Base-by-base conservation (phyloP, 371 early-diverging fungal species). In the Apophysomyces trapeziformis region DNA sequence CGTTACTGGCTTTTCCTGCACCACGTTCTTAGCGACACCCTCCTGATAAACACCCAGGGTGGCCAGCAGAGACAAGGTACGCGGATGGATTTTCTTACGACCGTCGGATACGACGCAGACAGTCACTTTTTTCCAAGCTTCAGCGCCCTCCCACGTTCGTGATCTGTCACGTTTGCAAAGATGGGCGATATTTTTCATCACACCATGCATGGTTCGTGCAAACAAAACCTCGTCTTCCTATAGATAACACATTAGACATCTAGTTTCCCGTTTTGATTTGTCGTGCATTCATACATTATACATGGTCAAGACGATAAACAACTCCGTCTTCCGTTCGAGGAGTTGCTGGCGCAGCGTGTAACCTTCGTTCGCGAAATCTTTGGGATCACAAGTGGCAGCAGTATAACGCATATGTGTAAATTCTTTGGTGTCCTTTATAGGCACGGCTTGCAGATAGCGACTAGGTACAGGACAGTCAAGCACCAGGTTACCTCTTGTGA, bases 51-150 rank as follows among this genome's bases (percentile, higher is more conserved):
- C 87, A 64, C 95, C 95, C 86, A 93, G 80, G 38, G 91, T 73
- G 35, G 90, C 92, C 58, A 94, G 81, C n/a, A 90, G 81, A 57
- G 87, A 85, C 38, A 93, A 75, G 14, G 87, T 87, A 46, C 89
- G 86, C 26, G 83, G 82, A 71, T 92, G 81, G 69, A 91, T 86
- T 70, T 84, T 84, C 4, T 75, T 72, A 69, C 87, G 85, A 68
- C 87, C 89, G 65, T 87, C 92, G 1, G 94, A 88, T 36, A 93
- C 92, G 65, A 95, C 87, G 67, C 96, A 96, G 36, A 97, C 93
- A 11, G 93, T 91, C 3, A 95, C 90, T 71, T 95, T 95, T 71
- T 95, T 88, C 98, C 98, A 97, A 1, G 95, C 94, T 14, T 94
- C 89, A 35, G 84, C 76, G 12, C 96, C 96, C 21, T 50, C 54